Percentiles rank a stretch among this genome's conserved stretches.
phyloP scores from a whole-genome alignment of 176 grass and related monocot genomes.

The Zea mays region Zm-B73-REFERENCE-NAM-5.0 NC_050096.1:126520501-126521000 shows the following conservation, averaged over 20 bases:
- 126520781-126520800: too few relatives aligned
- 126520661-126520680: conserved; percentile 23
- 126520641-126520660: conserved; percentile 36
- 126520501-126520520: conserved; percentile 62
- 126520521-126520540: conserved; percentile 40
- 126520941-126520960: conserved; percentile 89
- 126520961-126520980: conserved; percentile 96
- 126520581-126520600: conserved; percentile 26
- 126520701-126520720: neutral
- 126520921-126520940: conserved; percentile 98
- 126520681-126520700: too few relatives aligned
- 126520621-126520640: conserved; percentile 25
- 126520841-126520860: neutral
- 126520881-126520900: neutral
- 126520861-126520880: neutral
- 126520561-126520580: conserved; percentile 8
- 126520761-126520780: neutral
- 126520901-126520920: conserved; percentile 51
- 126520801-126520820: conserved; percentile 27
- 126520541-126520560: neutral
- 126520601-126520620: neutral
- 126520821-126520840: neutral
- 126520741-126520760: too few relatives aligned
- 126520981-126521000: conserved; percentile 92
- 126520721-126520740: neutral